Percentiles rank a stretch among this genome's conserved stretches.
These are phyloP conservation scores for Candida hungchunana DNA, from an alignment of 805 yeast genomes.

Conservation along the genomic window DNA sequence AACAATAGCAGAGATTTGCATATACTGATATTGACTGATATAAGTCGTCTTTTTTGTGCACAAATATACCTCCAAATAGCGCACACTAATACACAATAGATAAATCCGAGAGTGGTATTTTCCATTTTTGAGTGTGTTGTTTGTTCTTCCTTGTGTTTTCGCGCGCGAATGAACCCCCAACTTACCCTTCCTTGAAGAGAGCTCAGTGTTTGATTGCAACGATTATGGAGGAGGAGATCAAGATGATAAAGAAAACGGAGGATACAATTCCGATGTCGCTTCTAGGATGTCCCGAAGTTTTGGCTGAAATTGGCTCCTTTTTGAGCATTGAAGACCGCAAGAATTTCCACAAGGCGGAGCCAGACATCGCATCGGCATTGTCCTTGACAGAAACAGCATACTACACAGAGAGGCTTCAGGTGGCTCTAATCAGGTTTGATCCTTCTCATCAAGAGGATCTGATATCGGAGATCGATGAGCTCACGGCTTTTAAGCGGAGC, in stretches of 20 bases:
- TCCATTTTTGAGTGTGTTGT: no score
- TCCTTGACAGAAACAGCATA: conserved; percentile 8
- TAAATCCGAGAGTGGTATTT: no score
- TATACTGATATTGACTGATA: no score
- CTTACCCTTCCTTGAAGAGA: no score
- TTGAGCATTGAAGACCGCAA: conserved; percentile 21
- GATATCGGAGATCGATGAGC: conserved; percentile 16
- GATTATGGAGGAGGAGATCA: no score
- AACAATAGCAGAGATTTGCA: no score
- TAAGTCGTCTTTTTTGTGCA: no score
- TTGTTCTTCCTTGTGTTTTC: no score
- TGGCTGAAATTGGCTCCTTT: conserved; percentile 10
- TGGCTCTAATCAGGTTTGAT: conserved; percentile 16
- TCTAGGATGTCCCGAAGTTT: conserved; percentile 6
- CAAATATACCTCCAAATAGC: no score
- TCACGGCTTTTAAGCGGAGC: conserved; percentile 12
- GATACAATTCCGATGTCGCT: neutral
- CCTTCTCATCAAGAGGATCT: conserved; percentile 13
- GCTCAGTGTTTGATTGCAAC: no score
- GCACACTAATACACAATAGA: no score
- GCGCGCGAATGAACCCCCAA: no score
- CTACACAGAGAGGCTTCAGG: conserved; percentile 13
- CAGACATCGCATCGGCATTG: conserved; percentile 8
- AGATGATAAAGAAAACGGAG: neutral
- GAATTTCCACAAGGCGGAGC: conserved; percentile 10